A percentile compares a stretch with the other conserved stretches of the same genome.
Conservation (phyloP, 495 filamentous ascomycete species). For the Talaromyces wortmannii region DNA sequence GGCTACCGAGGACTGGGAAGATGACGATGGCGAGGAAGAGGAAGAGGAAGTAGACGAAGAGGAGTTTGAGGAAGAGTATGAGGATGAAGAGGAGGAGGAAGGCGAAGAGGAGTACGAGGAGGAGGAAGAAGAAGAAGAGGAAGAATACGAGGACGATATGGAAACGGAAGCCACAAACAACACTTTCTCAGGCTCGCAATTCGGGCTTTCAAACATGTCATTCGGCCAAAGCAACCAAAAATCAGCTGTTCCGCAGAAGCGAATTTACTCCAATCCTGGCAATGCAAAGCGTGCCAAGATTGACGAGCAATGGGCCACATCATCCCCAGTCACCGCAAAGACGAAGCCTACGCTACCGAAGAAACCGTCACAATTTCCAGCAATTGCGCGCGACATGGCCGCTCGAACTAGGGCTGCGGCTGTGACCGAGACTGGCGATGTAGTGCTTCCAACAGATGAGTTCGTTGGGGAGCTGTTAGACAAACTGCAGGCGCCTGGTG, state of each 20-base stretch:
- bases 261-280: conserved; percentile 33
- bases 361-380: conserved; percentile 42
- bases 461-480: conserved; percentile 42
- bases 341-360: conserved; percentile 30
- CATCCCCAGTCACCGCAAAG: conserved; percentile 28
- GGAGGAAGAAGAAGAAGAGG: conserved; percentile 17
- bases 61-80: conserved; percentile 20
- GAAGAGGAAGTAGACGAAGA: conserved; percentile 31
- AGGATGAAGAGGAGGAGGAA: conserved; percentile 27
- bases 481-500: conserved; percentile 44
- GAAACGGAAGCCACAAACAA: conserved; percentile 18
- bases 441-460: conserved; percentile 40
- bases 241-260: conserved; percentile 20
- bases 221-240: conserved; percentile 15
- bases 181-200: conserved; percentile 7
- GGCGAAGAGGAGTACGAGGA: conserved; percentile 27
- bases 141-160: conserved; percentile 21
- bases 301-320: conserved; percentile 31
- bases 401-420: conserved; percentile 20
- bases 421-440: conserved; percentile 34
- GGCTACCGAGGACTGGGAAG: conserved; percentile 26
- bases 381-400: conserved; percentile 37
- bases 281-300: conserved; percentile 40
- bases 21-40: conserved; percentile 16
- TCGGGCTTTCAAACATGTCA: conserved; percentile 27